Evolutionary conservation across 495 filamentous ascomycete genomes (phyloP).

Genomic region (Penicillium paxilli): DNA sequence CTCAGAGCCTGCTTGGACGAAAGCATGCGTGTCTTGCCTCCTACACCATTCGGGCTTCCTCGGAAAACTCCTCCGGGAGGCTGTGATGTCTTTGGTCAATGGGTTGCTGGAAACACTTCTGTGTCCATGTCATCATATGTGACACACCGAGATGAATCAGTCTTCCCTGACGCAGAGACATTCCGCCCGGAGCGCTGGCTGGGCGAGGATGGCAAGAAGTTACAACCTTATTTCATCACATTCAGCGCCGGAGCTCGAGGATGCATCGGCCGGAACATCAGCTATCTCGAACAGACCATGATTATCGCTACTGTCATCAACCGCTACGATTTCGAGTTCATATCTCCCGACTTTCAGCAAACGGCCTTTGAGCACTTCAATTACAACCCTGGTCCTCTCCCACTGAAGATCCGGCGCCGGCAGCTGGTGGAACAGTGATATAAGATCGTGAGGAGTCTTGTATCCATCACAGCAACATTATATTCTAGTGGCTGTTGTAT

Average conservation of each 20-base stretch:
- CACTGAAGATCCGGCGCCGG: not conserved
- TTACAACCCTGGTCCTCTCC: no score
- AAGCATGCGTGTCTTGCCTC: not conserved
- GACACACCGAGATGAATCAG: conserved; percentile 11
- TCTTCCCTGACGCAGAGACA: conserved; percentile 6
- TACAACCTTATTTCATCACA: conserved; percentile 21
- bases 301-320: no score
- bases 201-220: not conserved
- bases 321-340: no score
- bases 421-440: no score
- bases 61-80: conserved; percentile 30
- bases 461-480: no score
- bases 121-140: conserved; percentile 16
- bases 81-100: conserved; percentile 19
- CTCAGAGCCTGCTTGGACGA: conserved; percentile 3
- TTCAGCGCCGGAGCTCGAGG: conserved; percentile 32
- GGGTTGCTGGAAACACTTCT: conserved; percentile 22
- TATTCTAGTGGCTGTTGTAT: no score
- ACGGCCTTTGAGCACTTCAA: no score
- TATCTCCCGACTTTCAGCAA: no score
- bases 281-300: no score
- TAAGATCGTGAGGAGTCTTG: no score
- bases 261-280: no score
- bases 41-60: conserved; percentile 12
- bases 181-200: conserved; percentile 28